Evolutionary conservation across 495 filamentous ascomycete species (phyloP).

Genomic region (Copromyces sp.): DNA sequence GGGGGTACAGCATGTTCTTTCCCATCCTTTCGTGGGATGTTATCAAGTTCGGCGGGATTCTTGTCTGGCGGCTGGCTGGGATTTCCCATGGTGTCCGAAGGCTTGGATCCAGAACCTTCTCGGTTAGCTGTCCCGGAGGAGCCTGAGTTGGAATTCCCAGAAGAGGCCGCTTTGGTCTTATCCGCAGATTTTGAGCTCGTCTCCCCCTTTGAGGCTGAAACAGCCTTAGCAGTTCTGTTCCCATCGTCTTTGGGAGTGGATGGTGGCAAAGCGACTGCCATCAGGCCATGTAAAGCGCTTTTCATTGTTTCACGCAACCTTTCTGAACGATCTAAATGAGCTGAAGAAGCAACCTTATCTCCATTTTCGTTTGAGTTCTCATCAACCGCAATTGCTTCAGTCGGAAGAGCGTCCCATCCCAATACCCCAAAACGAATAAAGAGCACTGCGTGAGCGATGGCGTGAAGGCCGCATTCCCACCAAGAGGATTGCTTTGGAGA

Average conservation of each 20-base stretch:
- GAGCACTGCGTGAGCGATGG: constrained; percentile 8
- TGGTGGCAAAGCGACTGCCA: neutral
- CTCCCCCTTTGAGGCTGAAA: neutral
- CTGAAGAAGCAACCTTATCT: neutral
- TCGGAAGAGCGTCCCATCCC: neutral
- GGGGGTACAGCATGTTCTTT: neutral
- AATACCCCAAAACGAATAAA: constrained; percentile 9
- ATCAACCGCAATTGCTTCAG: neutral
- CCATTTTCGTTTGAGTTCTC: neutral
- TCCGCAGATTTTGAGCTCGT: neutral
- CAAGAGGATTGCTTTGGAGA: neutral
- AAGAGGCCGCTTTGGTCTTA: neutral
- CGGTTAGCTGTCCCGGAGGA: neutral
- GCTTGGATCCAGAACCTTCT: neutral
- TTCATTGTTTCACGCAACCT: neutral
- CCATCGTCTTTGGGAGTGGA: neutral
- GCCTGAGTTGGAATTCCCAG: neutral
- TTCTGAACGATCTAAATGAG: neutral
- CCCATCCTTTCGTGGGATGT: neutral
- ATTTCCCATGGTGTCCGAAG: neutral
- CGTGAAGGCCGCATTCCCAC: constrained; percentile 11
- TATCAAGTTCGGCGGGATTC: neutral
- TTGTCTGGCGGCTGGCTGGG: neutral
- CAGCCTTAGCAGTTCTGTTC: neutral
- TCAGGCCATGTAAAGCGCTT: neutral